Evolutionary conservation across 2,329 filamentous ascomycete genomes (phyloP), one percentile per base, ranked within the genome.

Genomic region (Cryphonectria radicalis): DNA sequence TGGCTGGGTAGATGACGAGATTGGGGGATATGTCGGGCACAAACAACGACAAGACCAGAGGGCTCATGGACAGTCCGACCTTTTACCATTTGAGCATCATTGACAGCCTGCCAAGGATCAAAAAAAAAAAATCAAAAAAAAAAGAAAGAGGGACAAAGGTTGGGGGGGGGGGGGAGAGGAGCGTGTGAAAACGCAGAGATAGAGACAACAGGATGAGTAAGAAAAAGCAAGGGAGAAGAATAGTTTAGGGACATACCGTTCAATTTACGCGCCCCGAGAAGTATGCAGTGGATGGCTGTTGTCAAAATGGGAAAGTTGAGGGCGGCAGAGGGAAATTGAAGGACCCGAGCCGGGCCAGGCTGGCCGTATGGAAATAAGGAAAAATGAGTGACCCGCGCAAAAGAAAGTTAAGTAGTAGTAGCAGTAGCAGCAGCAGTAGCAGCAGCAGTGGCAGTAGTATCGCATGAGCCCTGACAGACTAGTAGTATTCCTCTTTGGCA

Each of bases 51-150:
- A 71, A 78, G 77, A 80, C 82, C 82, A 81, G 82, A 80, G 79
- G 78, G 76, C 75, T 78, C 73, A 73, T 65, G 2, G 68, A 76
- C 79, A 79, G 80, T 84, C 82, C 75, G 82, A 83, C 82, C 83
- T 84, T 84, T 84, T 84, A 84, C 83, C 83, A 82, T 76, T 76
- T 74, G 78, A 71, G 82, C 83, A 84, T 84, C 83, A 84, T 77
- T 66, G 82, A 83, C 82, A 79, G 64, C 72, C 72, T 71, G 72
- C 67, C 43, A 60, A 62, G 35, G 50, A 35, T 42, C 25, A n/a
- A n/a, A 28, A 28, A 28, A 2, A 28, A 28, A 28, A 28, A 28
- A 28, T n/a, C n/a, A 28, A 32, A 65, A 28, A 63, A 37, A n/a
- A n/a, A 42, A n/a, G n/a, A 55, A 22, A 63, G 57, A 43, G 25